Percentiles rank a stretch among this genome's conserved stretches.
These are phyloP conservation scores for Pestalotiopsis sp. DNA, from an alignment of 2,329 filamentous ascomycete genomes.

Conservation along the genomic window DNA sequence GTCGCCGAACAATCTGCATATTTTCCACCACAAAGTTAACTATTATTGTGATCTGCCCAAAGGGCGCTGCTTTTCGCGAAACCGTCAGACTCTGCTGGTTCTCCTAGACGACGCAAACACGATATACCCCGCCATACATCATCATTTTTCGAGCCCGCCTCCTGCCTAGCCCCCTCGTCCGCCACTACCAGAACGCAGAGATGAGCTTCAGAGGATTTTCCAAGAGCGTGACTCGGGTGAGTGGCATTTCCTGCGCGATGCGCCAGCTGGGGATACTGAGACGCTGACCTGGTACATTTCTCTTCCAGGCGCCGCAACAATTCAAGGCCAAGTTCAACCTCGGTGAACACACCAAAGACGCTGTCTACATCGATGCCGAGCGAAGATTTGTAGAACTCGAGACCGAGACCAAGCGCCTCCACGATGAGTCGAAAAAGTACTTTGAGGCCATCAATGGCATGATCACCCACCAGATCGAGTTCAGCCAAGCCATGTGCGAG, in stretches of 20 bases:
- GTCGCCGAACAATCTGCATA: neutral
- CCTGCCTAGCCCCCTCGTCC: neutral
- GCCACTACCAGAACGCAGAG: slow-evolving; percentile 20
- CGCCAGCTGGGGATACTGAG: neutral
- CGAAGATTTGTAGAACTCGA: slow-evolving; percentile 93
- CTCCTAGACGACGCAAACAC: slow-evolving; percentile 1
- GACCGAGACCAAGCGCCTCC: slow-evolving; percentile 88
- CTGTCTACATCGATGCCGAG: slow-evolving; percentile 93
- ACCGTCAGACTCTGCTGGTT: neutral
- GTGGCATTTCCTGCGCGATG: slow-evolving; percentile 28
- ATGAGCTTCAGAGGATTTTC: slow-evolving; percentile 99
- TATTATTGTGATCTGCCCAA: neutral
- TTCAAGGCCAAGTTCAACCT: slow-evolving; percentile 93
- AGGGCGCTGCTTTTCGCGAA: neutral
- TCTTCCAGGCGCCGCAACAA: slow-evolving; percentile 76
- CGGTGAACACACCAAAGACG: slow-evolving; percentile 92
- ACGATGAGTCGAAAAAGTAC: slow-evolving; percentile 97
- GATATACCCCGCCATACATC: slow-evolving; percentile 9
- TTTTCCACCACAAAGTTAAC: neutral
- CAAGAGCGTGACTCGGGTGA: slow-evolving; percentile 84
- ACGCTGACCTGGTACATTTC: slow-evolving; percentile 9
- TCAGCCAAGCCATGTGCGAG: slow-evolving; percentile 93
- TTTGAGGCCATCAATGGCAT: slow-evolving; percentile 98
- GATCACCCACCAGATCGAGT: slow-evolving; percentile 96
- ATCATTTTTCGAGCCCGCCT: neutral